These are phyloP conservation scores for Calocera cornea DNA, from an alignment of 768 basidiomycete genomes.

Conservation along the genomic window DNA sequence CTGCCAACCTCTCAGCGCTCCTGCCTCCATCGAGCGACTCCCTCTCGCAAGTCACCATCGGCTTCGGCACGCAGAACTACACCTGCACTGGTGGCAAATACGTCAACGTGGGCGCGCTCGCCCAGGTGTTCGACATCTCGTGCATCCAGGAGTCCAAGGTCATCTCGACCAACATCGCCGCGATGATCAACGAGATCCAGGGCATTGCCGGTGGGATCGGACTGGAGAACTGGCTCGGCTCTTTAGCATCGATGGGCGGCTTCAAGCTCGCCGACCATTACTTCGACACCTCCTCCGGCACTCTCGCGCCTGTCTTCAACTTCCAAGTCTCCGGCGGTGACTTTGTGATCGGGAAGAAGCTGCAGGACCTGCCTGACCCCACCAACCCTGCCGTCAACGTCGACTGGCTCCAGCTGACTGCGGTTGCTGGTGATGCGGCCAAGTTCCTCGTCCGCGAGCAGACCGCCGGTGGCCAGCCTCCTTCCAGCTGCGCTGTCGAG, in stretches of 20 bases:
- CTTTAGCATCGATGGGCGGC: neutral
- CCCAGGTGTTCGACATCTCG: slow-evolving; percentile 42
- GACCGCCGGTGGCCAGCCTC: slow-evolving; percentile 46
- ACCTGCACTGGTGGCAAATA: slow-evolving; percentile 24
- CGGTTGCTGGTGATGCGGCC: slow-evolving; percentile 37
- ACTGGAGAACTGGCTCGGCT: neutral
- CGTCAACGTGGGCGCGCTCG: slow-evolving; percentile 30
- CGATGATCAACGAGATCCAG: neutral
- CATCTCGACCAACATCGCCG: slow-evolving; percentile 11
- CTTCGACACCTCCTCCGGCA: slow-evolving; percentile 4
- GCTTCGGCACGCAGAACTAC: slow-evolving; percentile 26
- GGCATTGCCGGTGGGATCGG: neutral
- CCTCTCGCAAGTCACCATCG: slow-evolving; percentile 11
- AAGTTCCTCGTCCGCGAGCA: slow-evolving; percentile 38
- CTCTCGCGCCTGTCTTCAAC: slow-evolving; percentile 3
- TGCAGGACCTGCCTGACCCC: neutral
- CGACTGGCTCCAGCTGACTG: slow-evolving; percentile 41
- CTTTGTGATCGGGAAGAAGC: neutral
- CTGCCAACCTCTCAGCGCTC: neutral
- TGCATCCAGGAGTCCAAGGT: slow-evolving; percentile 26
- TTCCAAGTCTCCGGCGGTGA: slow-evolving; percentile 8
- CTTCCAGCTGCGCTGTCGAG: slow-evolving; percentile 29
- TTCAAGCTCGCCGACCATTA: slow-evolving; percentile 12
- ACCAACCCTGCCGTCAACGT: slow-evolving; percentile 27
- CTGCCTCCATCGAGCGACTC: slow-evolving; percentile 13